Conservation (phyloP, 2,329 filamentous ascomycete genomes). For the Epicoccum nigrum region DNA sequence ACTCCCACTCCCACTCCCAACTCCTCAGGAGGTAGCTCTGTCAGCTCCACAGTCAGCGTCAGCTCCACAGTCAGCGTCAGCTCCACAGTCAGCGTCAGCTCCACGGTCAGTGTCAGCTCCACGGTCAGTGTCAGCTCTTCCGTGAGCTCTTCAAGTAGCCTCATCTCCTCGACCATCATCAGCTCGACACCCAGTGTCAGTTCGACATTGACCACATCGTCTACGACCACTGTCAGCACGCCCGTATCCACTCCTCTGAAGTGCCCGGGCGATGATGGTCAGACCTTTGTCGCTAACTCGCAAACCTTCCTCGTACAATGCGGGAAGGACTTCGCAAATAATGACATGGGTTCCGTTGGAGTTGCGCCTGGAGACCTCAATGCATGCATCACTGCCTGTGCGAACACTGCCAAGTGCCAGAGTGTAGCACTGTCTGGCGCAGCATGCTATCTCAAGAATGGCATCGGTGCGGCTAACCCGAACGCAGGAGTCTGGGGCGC, state of each 20-base stretch:
- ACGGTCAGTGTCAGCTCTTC: neutral
- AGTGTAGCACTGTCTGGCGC: constrained; percentile 9
- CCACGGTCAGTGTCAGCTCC: no score
- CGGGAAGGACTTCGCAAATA: constrained; percentile 6
- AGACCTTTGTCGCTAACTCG: constrained; percentile 4
- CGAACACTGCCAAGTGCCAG: constrained; percentile 1
- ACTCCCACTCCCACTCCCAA: neutral
- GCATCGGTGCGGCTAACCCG: neutral
- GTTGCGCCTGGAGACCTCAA: constrained; percentile 3
- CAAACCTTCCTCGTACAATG: constrained; percentile 8
- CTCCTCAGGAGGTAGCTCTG: neutral
- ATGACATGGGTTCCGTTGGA: constrained; percentile 3
- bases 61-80: neutral
- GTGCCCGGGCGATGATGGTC: constrained; percentile 1
- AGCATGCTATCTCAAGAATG: constrained; percentile 10
- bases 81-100: neutral
- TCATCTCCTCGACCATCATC: neutral
- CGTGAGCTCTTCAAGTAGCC: neutral
- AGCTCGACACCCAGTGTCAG: neutral
- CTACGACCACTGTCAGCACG: neutral
- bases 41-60: neutral
- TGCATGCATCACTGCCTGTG: constrained; percentile 4
- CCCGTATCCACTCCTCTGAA: constrained; percentile 4
- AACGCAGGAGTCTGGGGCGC: constrained; percentile 10
- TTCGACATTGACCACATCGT: neutral